phyloP scores from a whole-genome alignment of 257 asterid genomes.

The Nicotiana otophora region DNA sequence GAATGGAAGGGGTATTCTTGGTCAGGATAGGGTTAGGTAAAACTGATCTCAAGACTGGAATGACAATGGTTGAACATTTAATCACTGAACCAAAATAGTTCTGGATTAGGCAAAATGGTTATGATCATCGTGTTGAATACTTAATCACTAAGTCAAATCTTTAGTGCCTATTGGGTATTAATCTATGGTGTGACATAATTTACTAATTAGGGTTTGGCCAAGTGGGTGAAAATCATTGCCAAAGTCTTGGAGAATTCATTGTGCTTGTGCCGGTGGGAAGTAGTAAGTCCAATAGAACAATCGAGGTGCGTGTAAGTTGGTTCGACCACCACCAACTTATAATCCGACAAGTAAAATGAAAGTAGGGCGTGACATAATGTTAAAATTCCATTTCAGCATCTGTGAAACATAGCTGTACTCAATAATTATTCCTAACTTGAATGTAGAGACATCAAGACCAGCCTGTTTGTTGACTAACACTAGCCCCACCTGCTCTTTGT shows the following conservation, averaged over 20 bases:
- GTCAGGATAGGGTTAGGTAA: not conserved
- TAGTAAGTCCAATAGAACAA: not conserved
- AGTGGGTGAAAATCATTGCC: not conserved
- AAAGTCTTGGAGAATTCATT: not conserved
- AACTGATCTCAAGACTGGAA: not conserved
- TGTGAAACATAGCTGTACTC: not conserved
- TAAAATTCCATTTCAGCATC: not conserved
- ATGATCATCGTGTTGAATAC: not conserved
- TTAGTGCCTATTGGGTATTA: not conserved
- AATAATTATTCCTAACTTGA: not conserved
- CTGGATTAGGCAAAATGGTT: not conserved
- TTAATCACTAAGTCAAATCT: not conserved
- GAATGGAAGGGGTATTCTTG: not conserved
- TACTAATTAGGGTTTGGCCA: not conserved
- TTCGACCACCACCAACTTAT: not conserved
- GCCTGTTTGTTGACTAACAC: slow-evolving; percentile 44
- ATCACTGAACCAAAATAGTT: not conserved
- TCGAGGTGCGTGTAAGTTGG: not conserved
- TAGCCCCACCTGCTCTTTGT: not conserved
- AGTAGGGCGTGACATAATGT: not conserved
- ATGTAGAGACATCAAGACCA: slow-evolving; percentile 31
- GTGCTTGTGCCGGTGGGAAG: not conserved
- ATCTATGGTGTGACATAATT: slow-evolving; percentile 20
- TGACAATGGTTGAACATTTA: not conserved
- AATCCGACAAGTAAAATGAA: not conserved